These are phyloP conservation scores for Neurospora sp. DNA, from an alignment of 495 filamentous ascomycete genomes.

Conservation along the genomic window DNA sequence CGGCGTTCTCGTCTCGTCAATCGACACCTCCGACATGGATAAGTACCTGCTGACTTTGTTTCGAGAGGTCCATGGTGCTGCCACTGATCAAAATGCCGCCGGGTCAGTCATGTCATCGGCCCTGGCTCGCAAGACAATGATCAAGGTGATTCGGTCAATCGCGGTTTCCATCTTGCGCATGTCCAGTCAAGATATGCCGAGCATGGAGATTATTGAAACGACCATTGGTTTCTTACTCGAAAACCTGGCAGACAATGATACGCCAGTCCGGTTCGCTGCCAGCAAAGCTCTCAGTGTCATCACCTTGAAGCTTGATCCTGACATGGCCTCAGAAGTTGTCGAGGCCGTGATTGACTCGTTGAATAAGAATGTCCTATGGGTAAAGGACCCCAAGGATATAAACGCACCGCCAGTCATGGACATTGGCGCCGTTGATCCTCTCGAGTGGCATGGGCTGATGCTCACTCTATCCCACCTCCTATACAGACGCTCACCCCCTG, in stretches of 20 bases:
- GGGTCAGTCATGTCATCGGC: slow-evolving; percentile 52
- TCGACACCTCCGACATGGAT: slow-evolving; percentile 42
- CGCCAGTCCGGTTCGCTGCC: slow-evolving; percentile 76
- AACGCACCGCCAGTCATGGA: slow-evolving; percentile 39
- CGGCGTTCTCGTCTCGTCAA: slow-evolving; percentile 48
- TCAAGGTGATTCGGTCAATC: slow-evolving; percentile 72
- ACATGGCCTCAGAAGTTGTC: slow-evolving; percentile 75
- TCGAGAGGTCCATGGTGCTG: slow-evolving; percentile 35
- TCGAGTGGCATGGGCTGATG: slow-evolving; percentile 86
- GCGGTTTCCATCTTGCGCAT: slow-evolving; percentile 50
- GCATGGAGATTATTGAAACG: slow-evolving; percentile 54
- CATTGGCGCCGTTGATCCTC: slow-evolving; percentile 60
- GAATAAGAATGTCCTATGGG: slow-evolving; percentile 65
- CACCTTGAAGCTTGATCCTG: slow-evolving; percentile 61
- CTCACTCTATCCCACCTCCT: slow-evolving; percentile 78
- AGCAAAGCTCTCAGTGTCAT: slow-evolving; percentile 89
- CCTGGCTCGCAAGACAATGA: slow-evolving; percentile 62
- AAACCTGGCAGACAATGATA: slow-evolving; percentile 69
- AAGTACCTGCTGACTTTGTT: slow-evolving; percentile 34
- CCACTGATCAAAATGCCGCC: slow-evolving; percentile 29
- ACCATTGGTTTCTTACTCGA: slow-evolving; percentile 63
- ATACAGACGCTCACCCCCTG: slow-evolving; percentile 64
- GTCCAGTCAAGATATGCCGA: slow-evolving; percentile 25
- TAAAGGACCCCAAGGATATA: slow-evolving; percentile 23
- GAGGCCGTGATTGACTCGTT: slow-evolving; percentile 70